Percentiles rank a stretch among this genome's conserved stretches.
These are phyloP conservation scores for Solanum dulcamara DNA, from an alignment of 257 asterid species.

Conservation along the genomic window DNA sequence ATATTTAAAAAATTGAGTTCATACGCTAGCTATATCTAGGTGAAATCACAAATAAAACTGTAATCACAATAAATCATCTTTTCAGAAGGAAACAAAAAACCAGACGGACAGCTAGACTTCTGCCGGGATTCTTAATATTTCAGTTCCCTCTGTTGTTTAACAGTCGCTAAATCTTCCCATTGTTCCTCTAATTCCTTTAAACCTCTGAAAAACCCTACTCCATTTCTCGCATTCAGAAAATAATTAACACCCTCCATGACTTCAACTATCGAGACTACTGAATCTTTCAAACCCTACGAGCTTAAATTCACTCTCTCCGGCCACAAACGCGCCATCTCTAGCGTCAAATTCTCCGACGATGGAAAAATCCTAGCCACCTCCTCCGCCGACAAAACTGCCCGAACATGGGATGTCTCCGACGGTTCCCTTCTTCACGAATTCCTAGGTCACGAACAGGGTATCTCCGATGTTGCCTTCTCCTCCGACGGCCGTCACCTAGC, in stretches of 20 bases:
- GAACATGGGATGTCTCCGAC: slow-evolving; percentile 49
- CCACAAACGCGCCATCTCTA: slow-evolving; percentile 68
- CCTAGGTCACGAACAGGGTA: slow-evolving; percentile 70
- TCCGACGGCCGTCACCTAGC: slow-evolving; percentile 70
- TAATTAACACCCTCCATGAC: slow-evolving; percentile 17
- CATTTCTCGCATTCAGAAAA: neutral
- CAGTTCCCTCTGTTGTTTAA: neutral
- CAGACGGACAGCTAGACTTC: neutral
- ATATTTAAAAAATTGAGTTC: too few relatives aligned
- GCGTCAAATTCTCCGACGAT: slow-evolving; percentile 78
- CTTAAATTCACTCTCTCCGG: slow-evolving; percentile 60
- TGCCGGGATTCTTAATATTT: neutral
- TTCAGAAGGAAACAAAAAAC: neutral
- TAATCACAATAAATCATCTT: too few relatives aligned
- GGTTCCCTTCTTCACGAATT: slow-evolving; percentile 41
- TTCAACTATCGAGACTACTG: slow-evolving; percentile 31
- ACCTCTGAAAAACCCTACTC: slow-evolving; percentile 16
- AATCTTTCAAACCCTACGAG: slow-evolving; percentile 58
- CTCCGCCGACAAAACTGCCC: slow-evolving; percentile 86
- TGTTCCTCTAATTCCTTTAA: neutral
- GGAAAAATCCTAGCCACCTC: slow-evolving; percentile 65
- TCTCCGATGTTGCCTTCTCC: slow-evolving; percentile 85
- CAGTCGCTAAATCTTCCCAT: neutral
- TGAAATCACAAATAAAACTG: too few relatives aligned
- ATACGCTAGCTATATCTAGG: too few relatives aligned